Percentiles rank a stretch among this genome's conserved stretches.
Conservation (phyloP, 495 filamentous ascomycete species). For the Trichoderma asperelloides region DNA sequence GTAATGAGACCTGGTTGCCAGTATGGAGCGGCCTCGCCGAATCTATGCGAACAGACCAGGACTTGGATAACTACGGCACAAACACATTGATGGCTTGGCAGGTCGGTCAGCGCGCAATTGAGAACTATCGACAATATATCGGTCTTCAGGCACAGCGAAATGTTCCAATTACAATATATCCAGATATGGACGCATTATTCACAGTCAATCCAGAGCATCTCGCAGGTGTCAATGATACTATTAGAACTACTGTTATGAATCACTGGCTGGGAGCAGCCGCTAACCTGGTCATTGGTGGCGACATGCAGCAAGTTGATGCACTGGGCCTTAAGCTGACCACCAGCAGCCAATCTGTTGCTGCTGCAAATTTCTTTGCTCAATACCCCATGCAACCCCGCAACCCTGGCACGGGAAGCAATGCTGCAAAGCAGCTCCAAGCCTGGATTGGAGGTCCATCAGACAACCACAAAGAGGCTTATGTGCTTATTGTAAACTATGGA, state of each 20-base stretch:
- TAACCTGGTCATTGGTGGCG: constrained; percentile 23
- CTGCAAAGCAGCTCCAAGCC: constrained; percentile 23
- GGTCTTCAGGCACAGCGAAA: constrained; percentile 15
- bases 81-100: constrained; percentile 21
- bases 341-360: constrained; percentile 13
- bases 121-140: constrained; percentile 26
- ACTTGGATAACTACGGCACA: constrained; percentile 21
- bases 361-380: constrained; percentile 16
- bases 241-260: constrained; percentile 21
- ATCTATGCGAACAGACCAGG: constrained; percentile 22
- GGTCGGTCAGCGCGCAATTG: constrained; percentile 22
- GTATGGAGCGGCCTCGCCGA: constrained; percentile 21
- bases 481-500: constrained; percentile 23
- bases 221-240: constrained; percentile 20
- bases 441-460: constrained; percentile 24
- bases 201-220: constrained; percentile 20
- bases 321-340: constrained; percentile 19
- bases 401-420: constrained; percentile 18
- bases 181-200: constrained; percentile 25
- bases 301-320: constrained; percentile 19
- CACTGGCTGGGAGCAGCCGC: constrained; percentile 26
- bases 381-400: constrained; percentile 26
- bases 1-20: constrained; percentile 17
- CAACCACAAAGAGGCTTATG: constrained; percentile 14
- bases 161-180: constrained; percentile 19